Conservation (phyloP, 2,329 filamentous ascomycete species). For the Calonectria ilicicola region DNA sequence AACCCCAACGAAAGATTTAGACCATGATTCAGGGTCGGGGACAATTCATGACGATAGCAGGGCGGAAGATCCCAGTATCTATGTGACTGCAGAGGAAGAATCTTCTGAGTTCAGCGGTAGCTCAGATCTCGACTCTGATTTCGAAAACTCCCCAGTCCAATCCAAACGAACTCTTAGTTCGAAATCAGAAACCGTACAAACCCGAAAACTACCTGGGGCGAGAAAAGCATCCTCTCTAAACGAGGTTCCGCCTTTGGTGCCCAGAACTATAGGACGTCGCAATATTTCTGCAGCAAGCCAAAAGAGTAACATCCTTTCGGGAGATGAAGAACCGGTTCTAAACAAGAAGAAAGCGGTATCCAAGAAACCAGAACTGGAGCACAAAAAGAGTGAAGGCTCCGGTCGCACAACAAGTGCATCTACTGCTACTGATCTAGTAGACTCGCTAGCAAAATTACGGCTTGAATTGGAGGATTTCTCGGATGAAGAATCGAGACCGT, state of each 20-base stretch:
- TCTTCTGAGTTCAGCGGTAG: slow-evolving; percentile 27
- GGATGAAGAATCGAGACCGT: slow-evolving; percentile 32
- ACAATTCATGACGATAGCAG: slow-evolving; percentile 12
- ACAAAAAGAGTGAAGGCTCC: neutral
- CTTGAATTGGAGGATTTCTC: slow-evolving; percentile 40
- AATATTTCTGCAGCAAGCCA: neutral
- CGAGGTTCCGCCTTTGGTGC: slow-evolving; percentile 17
- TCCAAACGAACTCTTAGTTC: slow-evolving; percentile 1
- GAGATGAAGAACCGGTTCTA: slow-evolving; percentile 4
- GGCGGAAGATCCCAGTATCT: slow-evolving; percentile 39
- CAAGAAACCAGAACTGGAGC: neutral
- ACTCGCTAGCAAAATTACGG: slow-evolving; percentile 39
- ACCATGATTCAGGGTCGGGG: slow-evolving; percentile 23
- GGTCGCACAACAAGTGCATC: neutral
- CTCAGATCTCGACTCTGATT: slow-evolving; percentile 30
- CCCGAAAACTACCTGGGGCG: neutral
- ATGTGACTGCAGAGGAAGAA: slow-evolving; percentile 39
- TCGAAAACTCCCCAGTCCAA: slow-evolving; percentile 27
- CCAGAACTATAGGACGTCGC: neutral
- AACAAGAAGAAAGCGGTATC: slow-evolving; percentile 7
- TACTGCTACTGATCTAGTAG: slow-evolving; percentile 36
- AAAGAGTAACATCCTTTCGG: neutral
- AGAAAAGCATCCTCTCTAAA: neutral
- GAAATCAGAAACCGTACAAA: neutral
- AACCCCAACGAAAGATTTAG: slow-evolving; percentile 23